Base-by-base conservation (phyloP, 345 rosid genomes). In the Combretum micranthum region DNA sequence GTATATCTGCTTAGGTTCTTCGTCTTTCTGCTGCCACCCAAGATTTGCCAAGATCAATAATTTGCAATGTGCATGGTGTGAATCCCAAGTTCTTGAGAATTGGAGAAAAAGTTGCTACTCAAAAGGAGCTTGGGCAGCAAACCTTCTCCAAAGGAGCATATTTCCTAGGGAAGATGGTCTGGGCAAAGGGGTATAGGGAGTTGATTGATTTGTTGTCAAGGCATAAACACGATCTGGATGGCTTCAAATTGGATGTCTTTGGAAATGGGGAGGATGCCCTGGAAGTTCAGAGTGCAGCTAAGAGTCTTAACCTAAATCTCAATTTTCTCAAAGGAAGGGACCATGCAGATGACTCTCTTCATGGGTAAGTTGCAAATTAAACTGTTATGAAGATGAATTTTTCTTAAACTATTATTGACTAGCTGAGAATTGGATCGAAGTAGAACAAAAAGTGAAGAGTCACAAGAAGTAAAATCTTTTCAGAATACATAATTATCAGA, bases 161-260 rank as follows among this genome's bases (percentile, higher is more conserved):
- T 69, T 93, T 93, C 67, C 74, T 93, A 52, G 99, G 97, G 43
- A 93, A 93, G 78, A 82, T 93, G 97, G 96, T 93, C 50, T 93
- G 99, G 99, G 99, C 99, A 64, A 93, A 93, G 79, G 99, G 99
- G 60, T 93, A 93, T 80, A 77, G 73, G 59, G 99, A 93, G 71
- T 70, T 93, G 69, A 83, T 93, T 61, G 91, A 93, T 81, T 77
- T 93, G 65, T 70, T 93, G 55, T 76, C 86, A 51, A 85, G 73
- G 71, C 89, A 83, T 75, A 85, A 85, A 63, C 74, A 63, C 42
- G 99, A 93, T 64, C 94, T 89, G 20, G 78, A 81, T 57, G 86
- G 83, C 65, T 83, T 93, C 74, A 85, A 87, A 42, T 64, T 93
- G 83, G 99, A 93, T 59, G 91, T 93, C 20, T 93, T 78, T 57